phyloP scores from a whole-genome alignment of 116 monocot species.

The Phalaenopsis hybrid region DNA sequence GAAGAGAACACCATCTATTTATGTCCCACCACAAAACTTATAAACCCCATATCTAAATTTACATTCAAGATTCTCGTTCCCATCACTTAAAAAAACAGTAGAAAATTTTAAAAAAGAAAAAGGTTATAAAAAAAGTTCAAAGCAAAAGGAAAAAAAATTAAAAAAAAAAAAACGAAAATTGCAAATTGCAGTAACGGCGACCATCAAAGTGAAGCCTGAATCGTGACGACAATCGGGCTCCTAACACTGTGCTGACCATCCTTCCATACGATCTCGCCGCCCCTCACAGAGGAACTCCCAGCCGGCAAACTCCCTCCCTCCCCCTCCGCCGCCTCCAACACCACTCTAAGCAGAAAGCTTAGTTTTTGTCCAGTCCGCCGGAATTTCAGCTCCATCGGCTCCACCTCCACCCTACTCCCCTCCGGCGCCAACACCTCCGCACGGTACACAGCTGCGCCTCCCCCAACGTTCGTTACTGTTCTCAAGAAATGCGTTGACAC shows the following conservation, averaged over 20 bases:
- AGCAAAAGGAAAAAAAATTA: no score
- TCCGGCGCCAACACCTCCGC: slow-evolving; percentile 40
- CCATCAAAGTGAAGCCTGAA: slow-evolving; percentile 53
- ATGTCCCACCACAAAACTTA: background rate
- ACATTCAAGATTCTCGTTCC: background rate
- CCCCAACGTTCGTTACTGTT: slow-evolving; percentile 78
- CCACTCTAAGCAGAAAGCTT: slow-evolving; percentile 65
- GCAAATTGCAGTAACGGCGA: background rate
- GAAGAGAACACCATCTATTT: background rate
- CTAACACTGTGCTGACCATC: slow-evolving; percentile 61
- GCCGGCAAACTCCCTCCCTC: slow-evolving; percentile 27
- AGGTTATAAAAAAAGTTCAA: no score
- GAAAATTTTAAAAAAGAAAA: background rate
- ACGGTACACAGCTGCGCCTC: slow-evolving; percentile 33
- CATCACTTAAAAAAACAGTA: background rate
- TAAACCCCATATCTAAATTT: background rate
- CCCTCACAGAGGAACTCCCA: slow-evolving; percentile 54
- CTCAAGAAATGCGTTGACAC: slow-evolving; percentile 62
- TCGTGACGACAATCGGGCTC: slow-evolving; percentile 77
- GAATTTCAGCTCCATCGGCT: slow-evolving; percentile 55
- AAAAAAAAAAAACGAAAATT: no score
- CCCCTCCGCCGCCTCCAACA: slow-evolving; percentile 10
- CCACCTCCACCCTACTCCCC: slow-evolving; percentile 47
- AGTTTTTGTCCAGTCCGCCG: slow-evolving; percentile 64
- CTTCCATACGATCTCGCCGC: slow-evolving; percentile 63